Evolutionary conservation across 208 protist species (phyloP).

Genomic region (Kentomonas sorsogonicus): DNA sequence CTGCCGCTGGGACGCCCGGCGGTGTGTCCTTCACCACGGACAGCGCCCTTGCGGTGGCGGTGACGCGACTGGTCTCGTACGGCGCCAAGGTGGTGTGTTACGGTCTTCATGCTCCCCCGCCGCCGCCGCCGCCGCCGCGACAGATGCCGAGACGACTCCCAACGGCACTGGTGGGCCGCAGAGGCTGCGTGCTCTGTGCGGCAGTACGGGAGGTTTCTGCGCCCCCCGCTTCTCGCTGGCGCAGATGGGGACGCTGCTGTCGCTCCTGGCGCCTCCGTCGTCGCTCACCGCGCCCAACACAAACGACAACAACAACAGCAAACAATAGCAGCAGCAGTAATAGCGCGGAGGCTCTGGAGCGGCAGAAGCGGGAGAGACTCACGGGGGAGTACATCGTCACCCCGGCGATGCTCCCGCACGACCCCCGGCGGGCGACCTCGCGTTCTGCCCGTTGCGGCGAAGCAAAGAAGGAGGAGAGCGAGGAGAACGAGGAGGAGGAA

Average conservation of each 20-base stretch:
- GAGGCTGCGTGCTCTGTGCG: constrained; percentile 30
- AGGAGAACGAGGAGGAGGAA: background rate
- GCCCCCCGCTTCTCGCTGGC: constrained; percentile 18
- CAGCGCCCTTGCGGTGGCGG: constrained; percentile 62
- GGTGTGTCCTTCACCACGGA: constrained; percentile 42
- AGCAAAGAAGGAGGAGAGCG: background rate
- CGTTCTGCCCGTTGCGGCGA: background rate
- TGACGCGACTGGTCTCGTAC: too few species aligned
- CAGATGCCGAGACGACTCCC: too few species aligned
- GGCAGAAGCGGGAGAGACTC: constrained; percentile 40
- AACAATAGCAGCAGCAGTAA: too few species aligned
- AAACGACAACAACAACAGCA: background rate
- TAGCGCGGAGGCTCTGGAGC: too few species aligned
- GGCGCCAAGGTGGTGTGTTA: too few species aligned
- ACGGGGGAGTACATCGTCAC: constrained; percentile 49
- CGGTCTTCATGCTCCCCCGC: too few species aligned
- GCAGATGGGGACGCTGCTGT: constrained; percentile 34
- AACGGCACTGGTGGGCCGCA: too few species aligned
- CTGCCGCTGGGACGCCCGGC: background rate
- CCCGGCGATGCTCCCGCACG: constrained; percentile 41
- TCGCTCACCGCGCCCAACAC: background rate
- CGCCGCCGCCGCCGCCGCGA: too few species aligned
- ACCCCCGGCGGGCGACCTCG: background rate
- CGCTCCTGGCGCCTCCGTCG: constrained; percentile 10
- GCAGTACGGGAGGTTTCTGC: constrained; percentile 32